Evolutionary conservation across 768 basidiomycete species (phyloP).

Genomic region (Trametes maxima): DNA sequence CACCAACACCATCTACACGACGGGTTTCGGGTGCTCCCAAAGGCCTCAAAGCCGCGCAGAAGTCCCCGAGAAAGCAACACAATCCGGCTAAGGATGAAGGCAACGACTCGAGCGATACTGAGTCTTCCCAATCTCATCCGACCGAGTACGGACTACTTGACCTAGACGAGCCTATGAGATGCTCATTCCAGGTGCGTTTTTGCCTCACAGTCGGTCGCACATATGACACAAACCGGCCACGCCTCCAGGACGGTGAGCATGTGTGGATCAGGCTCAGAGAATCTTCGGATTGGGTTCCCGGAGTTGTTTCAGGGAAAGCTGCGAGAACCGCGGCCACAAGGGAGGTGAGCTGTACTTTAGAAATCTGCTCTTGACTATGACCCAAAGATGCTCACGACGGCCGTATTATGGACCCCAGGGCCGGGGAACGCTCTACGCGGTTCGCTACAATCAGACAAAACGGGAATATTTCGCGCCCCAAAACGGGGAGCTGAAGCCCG

Average conservation of each 20-base stretch:
- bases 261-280: conserved; percentile 57
- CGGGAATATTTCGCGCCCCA: conserved; percentile 66
- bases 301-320: conserved; percentile 48
- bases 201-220: not conserved
- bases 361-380: no score
- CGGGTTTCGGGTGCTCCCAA: no score
- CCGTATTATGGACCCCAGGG: conserved; percentile 35
- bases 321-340: conserved; percentile 49
- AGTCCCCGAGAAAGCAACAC: not conserved
- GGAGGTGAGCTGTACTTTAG: conserved; percentile 45
- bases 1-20: no score
- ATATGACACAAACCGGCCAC: conserved; percentile 2
- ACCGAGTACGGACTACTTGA: conserved; percentile 9
- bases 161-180: conserved; percentile 33
- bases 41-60: no score
- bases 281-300: conserved; percentile 50
- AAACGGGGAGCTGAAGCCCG: conserved; percentile 69
- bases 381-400: not conserved
- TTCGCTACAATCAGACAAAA: conserved; percentile 46
- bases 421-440: conserved; percentile 56
- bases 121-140: conserved; percentile 12
- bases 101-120: conserved; percentile 10
- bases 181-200: conserved; percentile 52
- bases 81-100: not conserved
- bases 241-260: conserved; percentile 43